Evolutionary conservation across 768 basidiomycete genomes (phyloP), one percentile per base, ranked within the genome.

Genomic region (Collybia sp.): DNA sequence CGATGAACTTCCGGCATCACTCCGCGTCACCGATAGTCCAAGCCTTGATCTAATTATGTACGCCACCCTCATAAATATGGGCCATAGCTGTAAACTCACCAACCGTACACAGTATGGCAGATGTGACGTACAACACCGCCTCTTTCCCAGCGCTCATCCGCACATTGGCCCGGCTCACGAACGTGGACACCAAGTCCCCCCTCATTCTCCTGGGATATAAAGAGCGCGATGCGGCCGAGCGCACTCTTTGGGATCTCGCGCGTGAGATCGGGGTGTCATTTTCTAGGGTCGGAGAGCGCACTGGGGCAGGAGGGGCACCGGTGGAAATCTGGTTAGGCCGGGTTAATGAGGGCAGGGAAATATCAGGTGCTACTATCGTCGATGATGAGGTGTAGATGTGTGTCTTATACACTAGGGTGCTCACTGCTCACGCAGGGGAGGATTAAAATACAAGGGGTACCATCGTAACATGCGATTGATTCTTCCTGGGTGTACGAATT

Each of bases 81-180:
- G n/a, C 30, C 15, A 18, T 17, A 32, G 2, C 20, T 9, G 44
- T 40, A 39, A 31, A 37, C 36, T 40, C 19, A 13, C 51, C 43
- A 25, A 40, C 17, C 19, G 33, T 15, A 39, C 32, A 43, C 53
- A 93, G 92, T 37, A 91, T 94, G 82, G 88, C 92, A 11, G 93
- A 96, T 55, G 89, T 94, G 6, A 85, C 91, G 1, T 95, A 94
- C 69, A 95, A 95, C 66, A 90, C 88, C 0, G 68, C 82, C 1
- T 86, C 90, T 1, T 96, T 95, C 62, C 79, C 87, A 2, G 72
- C 85, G 0, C 78, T 95, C 34, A 63, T 91, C 13, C 66, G 67
- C n/a, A 93, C 90, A 0, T 66, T 95, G 17, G 63, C 68, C 4
- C 58, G 63, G 2, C 68, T 93, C 4, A 53, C 82, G 17, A 46